phyloP scores from a whole-genome alignment of 768 basidiomycete species.

The Lactifluus piperatus region DNA sequence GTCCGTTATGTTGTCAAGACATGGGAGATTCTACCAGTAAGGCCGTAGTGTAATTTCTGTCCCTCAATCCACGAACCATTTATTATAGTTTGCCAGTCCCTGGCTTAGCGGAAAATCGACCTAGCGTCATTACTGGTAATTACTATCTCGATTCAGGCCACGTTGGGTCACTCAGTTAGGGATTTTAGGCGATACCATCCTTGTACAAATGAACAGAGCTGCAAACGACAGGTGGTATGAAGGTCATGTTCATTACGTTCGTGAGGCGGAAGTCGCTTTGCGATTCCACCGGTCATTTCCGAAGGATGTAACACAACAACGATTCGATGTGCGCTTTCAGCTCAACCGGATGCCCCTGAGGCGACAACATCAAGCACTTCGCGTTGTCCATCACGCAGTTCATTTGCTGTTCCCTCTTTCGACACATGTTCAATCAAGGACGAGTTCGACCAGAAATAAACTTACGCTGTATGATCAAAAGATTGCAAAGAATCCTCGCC shows the following conservation, averaged over 20 bases:
- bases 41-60: not conserved
- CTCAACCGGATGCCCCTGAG: conserved; percentile 45
- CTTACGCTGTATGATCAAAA: not conserved
- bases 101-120: conserved; percentile 11
- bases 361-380: conserved; percentile 36
- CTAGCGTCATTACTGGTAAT: conserved; percentile 3
- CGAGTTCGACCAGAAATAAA: not conserved
- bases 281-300: not conserved
- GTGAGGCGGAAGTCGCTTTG: not conserved
- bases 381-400: not conserved
- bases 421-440: not conserved
- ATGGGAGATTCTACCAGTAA: not conserved
- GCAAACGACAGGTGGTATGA: conserved; percentile 1
- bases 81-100: not conserved
- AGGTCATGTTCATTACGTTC: conserved; percentile 3
- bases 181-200: not conserved
- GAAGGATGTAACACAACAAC: not conserved
- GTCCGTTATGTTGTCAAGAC: not conserved
- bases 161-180: not conserved
- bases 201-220: not conserved
- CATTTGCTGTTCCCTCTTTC: not conserved
- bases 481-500: not conserved
- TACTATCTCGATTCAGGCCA: not conserved
- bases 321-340: conserved; percentile 32
- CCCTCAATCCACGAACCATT: not conserved